These are phyloP conservation scores for Tritrichomonas musculus DNA, from an alignment of 208 protist species.

Conservation along the genomic window DNA sequence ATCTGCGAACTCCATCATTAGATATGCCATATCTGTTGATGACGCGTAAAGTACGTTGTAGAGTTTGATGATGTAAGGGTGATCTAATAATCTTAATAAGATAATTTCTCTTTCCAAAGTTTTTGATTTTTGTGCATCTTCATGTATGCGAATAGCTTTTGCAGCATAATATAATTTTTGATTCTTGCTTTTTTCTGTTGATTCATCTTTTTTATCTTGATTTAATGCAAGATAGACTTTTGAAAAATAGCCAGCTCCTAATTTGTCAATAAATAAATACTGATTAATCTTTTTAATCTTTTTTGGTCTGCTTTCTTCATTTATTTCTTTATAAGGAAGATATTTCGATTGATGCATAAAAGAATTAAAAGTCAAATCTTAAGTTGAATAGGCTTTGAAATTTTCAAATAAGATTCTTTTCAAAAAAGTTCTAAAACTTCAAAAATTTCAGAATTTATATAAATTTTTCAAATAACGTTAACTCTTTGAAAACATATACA, in stretches of 20 bases:
- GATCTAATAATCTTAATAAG: neutral
- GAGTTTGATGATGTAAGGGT: neutral
- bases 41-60: neutral
- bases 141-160: no score
- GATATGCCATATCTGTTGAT: neutral
- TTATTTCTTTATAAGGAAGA: no score
- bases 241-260: neutral
- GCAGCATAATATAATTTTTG: neutral
- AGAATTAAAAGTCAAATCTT: no score
- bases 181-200: neutral
- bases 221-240: constrained; percentile 23
- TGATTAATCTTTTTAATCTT: constrained; percentile 2
- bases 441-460: no score
- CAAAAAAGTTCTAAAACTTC: no score
- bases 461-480: no score
- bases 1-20: neutral
- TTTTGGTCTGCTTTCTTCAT: no score
- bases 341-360: no score
- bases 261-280: neutral
- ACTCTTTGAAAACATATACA: no score
- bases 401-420: no score
- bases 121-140: no score
- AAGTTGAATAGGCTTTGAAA: no score
- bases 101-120: neutral
- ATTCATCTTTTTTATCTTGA: neutral